phyloP scores from a whole-genome alignment of 2,329 filamentous ascomycete species.

The Sclerotinia minor region DNA sequence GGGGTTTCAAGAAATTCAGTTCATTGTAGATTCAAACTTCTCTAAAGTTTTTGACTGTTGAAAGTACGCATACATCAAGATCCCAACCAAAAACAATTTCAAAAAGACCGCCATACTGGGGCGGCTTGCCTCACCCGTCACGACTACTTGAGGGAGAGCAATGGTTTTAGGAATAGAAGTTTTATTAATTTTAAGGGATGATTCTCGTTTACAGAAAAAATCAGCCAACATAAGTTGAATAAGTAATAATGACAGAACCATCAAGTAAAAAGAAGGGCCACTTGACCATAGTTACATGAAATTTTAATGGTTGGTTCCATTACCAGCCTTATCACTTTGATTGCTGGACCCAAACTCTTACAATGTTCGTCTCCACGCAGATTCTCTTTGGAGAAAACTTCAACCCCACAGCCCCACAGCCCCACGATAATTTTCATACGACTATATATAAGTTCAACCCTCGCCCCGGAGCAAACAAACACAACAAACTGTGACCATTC shows the following conservation, averaged over 20 bases:
- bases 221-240: background rate
- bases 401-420: background rate
- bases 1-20: too few relatives aligned
- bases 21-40: too few relatives aligned
- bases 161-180: background rate
- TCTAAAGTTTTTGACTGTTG: too few relatives aligned
- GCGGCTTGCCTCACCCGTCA: too few relatives aligned
- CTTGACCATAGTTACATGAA: background rate
- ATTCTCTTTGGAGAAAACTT: background rate
- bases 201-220: background rate
- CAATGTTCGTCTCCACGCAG: background rate
- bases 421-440: background rate
- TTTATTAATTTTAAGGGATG: too few relatives aligned
- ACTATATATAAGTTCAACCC: rapidly evolving
- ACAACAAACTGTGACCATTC: slow-evolving; percentile 23
- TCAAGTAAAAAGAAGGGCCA: background rate
- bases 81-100: too few relatives aligned
- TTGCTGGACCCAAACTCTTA: background rate
- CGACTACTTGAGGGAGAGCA: too few relatives aligned
- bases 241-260: background rate
- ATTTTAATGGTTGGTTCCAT: background rate
- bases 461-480: rapidly evolving
- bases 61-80: too few relatives aligned
- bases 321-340: background rate
- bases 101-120: too few relatives aligned